Evolutionary conservation across 352 stramenopile species (phyloP), one percentile per base, ranked within the genome.

Genomic region (Phytophthora vignae): DNA sequence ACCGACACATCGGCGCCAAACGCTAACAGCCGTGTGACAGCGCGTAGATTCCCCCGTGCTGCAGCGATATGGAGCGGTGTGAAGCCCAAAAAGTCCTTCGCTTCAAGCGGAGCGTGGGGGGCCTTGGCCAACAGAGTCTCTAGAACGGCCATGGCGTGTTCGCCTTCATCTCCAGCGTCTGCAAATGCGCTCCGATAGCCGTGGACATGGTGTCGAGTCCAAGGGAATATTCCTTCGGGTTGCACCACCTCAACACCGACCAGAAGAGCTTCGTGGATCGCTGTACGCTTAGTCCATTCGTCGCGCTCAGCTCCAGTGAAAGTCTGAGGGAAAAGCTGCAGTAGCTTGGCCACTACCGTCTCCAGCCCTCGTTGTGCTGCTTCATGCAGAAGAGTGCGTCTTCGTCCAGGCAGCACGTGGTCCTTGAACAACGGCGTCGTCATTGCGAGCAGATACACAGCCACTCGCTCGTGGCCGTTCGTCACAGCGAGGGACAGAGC

Each of bases 381-480:
- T 50, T 88, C 74, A 19, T 88, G 76, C 0, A 93, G 60, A 11
- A 91, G 62, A 3, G 82, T 87, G 0, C 83, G 71, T 53, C 68
- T 67, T 67, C 77, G 69, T 0, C 56, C 61, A 25, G 70, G 55
- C 10, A 67, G 29, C 33, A 70, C 38, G 19, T 68, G 36, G 4
- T 72, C 46, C 0, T 64, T 61, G 62, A 83, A 86, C 33, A 91
- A 58, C n/a, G 80, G 60, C 2, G 77, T 69, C 0, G 76, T 85
- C 73, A 88, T 91, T 15, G 82, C 82, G 10, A 93, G 59, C 6
- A 93, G 42, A 56, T 89, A 92, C 53, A 81, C 66, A 2, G 84
- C 81, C 15, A 91, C 69, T 21, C 85, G 71, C 38, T 90, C 84
- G 48, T 91, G 76, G 14, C 75, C 64, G 19, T 86, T 59, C 1